Conservation (phyloP, 495 filamentous ascomycete species). For the Tuber magnatum region DNA sequence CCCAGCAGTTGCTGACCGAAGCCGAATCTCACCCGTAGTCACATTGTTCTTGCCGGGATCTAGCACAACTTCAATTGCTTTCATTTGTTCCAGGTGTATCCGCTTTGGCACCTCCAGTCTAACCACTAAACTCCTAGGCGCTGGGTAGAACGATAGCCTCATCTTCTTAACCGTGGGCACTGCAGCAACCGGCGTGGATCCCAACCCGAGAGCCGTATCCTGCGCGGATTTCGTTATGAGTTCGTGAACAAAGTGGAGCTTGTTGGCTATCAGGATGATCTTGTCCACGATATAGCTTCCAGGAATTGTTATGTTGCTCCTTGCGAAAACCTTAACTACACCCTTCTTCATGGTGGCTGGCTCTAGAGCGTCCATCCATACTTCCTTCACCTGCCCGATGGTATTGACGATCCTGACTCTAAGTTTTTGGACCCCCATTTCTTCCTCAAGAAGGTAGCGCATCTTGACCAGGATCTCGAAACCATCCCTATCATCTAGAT, state of each 20-base stretch:
- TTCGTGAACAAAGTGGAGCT: constrained; percentile 63
- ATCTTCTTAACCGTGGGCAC: constrained; percentile 45
- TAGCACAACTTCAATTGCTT: constrained; percentile 66
- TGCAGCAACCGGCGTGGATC: constrained; percentile 41
- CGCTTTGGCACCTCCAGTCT: constrained; percentile 45
- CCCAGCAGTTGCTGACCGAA: constrained; percentile 79
- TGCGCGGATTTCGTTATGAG: constrained; percentile 40
- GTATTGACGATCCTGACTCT: constrained; percentile 57
- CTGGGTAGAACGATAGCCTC: constrained; percentile 38
- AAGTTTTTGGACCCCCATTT: constrained; percentile 59
- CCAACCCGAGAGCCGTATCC: constrained; percentile 23
- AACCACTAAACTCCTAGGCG: constrained; percentile 30
- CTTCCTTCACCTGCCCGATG: constrained; percentile 51
- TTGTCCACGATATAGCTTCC: constrained; percentile 71
- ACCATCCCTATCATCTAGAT: constrained; percentile 66
- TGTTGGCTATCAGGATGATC: constrained; percentile 59
- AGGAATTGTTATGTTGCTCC: constrained; percentile 54
- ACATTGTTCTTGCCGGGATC: constrained; percentile 72
- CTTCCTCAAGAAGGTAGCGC: constrained; percentile 63
- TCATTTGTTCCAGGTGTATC: constrained; percentile 69
- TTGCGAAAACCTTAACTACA: constrained; percentile 42
- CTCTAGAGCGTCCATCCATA: constrained; percentile 55
- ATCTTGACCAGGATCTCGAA: constrained; percentile 66
- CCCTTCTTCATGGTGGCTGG: constrained; percentile 51
- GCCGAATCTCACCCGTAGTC: constrained; percentile 57